Conservation (phyloP, 1,284 basidiomycete genomes). For the Trichosporon sp. region DNA sequence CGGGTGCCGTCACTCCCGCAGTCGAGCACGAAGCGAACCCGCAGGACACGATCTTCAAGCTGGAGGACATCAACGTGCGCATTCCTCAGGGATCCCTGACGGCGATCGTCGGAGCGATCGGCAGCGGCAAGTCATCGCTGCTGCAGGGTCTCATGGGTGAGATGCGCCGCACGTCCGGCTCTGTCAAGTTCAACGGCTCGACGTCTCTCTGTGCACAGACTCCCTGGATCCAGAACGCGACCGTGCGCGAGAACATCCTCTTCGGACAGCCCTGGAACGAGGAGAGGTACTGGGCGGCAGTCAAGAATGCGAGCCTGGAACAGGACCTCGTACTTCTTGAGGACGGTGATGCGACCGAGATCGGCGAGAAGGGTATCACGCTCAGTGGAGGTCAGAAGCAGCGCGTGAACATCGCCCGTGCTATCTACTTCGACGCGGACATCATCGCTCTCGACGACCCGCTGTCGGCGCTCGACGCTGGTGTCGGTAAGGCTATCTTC, state of each 20-base stretch:
- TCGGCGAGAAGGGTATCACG: slow-evolving; percentile 69
- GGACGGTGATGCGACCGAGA: slow-evolving; percentile 77
- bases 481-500: slow-evolving; percentile 79
- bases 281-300: slow-evolving; percentile 67
- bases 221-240: slow-evolving; percentile 73
- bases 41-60: slow-evolving; percentile 59
- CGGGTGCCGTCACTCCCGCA: slow-evolving; percentile 18
- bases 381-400: slow-evolving; percentile 45
- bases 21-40: slow-evolving; percentile 24
- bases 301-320: slow-evolving; percentile 67
- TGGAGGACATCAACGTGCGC: slow-evolving; percentile 58
- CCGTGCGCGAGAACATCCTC: slow-evolving; percentile 69
- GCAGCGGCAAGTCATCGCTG: slow-evolving; percentile 58
- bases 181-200: slow-evolving; percentile 59
- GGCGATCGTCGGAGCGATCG: slow-evolving; percentile 71
- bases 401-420: slow-evolving; percentile 62
- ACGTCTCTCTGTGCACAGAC: slow-evolving; percentile 71
- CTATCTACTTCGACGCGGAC: slow-evolving; percentile 77
- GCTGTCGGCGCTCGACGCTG: slow-evolving; percentile 71
- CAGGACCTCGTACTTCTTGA: slow-evolving; percentile 74
- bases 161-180: slow-evolving; percentile 62
- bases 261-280: slow-evolving; percentile 77
- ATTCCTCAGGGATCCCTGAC: slow-evolving; percentile 68
- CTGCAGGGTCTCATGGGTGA: slow-evolving; percentile 70
- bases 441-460: slow-evolving; percentile 84